A percentile compares a stretch with the other conserved stretches of the same genome.
Evolutionary conservation across 2,329 filamentous ascomycete species (phyloP).

Genomic region (Trichocomaceae sp.): DNA sequence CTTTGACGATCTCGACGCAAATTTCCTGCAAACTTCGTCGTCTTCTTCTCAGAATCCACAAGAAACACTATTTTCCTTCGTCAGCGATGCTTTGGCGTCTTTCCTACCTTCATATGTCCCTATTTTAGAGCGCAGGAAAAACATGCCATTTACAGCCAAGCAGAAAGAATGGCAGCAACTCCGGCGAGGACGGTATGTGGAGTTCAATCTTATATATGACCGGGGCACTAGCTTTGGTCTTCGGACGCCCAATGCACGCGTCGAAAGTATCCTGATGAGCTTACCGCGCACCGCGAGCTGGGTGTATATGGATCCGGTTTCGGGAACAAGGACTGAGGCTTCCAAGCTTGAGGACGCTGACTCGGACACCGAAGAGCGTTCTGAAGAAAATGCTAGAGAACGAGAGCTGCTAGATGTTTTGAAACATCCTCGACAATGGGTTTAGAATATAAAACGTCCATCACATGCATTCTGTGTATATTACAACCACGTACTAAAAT

Average conservation of each 20-base stretch:
- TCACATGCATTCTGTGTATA: conserved; percentile 1
- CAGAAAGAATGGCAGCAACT: conserved; percentile 98
- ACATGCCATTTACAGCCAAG: conserved; percentile 78
- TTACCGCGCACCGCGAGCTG: conserved; percentile 86
- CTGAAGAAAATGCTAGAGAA: conserved; percentile 48
- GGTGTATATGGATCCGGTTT: conserved; percentile 79
- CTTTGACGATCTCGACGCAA: conserved; percentile 87
- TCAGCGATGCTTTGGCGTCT: conserved; percentile 74
- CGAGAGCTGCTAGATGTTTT: conserved; percentile 70
- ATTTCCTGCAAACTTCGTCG: conserved; percentile 33
- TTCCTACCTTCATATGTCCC: conserved; percentile 90
- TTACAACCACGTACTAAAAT: background rate
- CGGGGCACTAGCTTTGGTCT: conserved; percentile 89
- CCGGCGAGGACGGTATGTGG: conserved; percentile 87
- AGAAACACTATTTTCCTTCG: conserved; percentile 83
- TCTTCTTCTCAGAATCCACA: conserved; percentile 65
- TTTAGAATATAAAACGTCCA: conserved; percentile 25
- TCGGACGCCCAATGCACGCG: conserved; percentile 80
- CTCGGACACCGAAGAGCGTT: conserved; percentile 15
- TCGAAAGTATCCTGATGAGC: conserved; percentile 98
- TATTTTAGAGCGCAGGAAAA: conserved; percentile 79
- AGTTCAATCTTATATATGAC: conserved; percentile 97
- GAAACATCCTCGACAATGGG: conserved; percentile 57
- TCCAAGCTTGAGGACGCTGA: conserved; percentile 36
- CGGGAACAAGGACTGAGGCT: conserved; percentile 36